Evolutionary conservation across 2,329 filamentous ascomycete species (phyloP).

Genomic region (Pseudogymnoascus sp.): DNA sequence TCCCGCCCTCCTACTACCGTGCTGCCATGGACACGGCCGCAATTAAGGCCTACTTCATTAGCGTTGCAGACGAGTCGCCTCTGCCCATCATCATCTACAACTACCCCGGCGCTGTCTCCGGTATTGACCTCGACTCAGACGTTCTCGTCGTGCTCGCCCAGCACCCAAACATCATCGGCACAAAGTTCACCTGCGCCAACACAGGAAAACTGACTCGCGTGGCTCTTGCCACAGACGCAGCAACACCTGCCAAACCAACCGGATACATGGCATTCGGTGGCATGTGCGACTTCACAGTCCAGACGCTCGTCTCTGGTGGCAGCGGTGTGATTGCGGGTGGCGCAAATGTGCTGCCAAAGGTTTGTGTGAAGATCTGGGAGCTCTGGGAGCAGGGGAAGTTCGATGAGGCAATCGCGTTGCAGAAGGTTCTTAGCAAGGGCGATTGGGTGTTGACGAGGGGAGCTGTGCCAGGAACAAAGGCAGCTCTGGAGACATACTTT

Average conservation of each 20-base stretch:
- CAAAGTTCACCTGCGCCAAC: constrained; percentile 89
- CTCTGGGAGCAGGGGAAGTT: constrained; percentile 66
- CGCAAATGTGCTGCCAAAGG: constrained; percentile 79
- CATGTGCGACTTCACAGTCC: constrained; percentile 80
- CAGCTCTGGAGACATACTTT: constrained; percentile 70
- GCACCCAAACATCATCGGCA: constrained; percentile 79
- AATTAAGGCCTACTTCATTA: constrained; percentile 58
- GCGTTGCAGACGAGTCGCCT: constrained; percentile 67
- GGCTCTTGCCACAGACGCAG: constrained; percentile 63
- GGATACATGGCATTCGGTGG: constrained; percentile 83
- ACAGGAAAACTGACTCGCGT: constrained; percentile 84
- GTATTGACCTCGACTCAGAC: constrained; percentile 86
- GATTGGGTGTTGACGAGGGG: constrained; percentile 81
- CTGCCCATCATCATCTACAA: constrained; percentile 84
- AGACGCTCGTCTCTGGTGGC: constrained; percentile 72
- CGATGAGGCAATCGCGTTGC: constrained; percentile 67
- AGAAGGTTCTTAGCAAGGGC: constrained; percentile 69
- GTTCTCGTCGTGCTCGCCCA: constrained; percentile 71
- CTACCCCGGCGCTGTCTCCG: constrained; percentile 80
- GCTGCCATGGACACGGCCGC: constrained; percentile 65
- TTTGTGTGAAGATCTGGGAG: constrained; percentile 72
- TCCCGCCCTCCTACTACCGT: constrained; percentile 80
- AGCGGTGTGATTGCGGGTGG: constrained; percentile 80
- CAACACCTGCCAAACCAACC: constrained; percentile 53
- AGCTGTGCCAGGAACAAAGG: constrained; percentile 81